A percentile compares a stretch with the other conserved stretches of the same genome.
Conservation (phyloP, 768 basidiomycete species). For the Mycena galericulata region DNA sequence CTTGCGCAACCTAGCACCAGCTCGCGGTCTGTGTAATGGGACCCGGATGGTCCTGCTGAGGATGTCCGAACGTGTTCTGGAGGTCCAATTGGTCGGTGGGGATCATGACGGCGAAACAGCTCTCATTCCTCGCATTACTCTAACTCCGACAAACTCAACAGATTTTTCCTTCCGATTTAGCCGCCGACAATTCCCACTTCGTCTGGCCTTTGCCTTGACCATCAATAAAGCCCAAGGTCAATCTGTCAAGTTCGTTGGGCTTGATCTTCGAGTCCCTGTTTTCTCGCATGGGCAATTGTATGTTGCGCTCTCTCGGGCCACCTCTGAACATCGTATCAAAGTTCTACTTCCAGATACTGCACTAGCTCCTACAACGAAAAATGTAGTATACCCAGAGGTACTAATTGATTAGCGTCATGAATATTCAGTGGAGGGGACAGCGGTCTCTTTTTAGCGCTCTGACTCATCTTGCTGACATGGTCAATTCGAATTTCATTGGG, state of each 20-base stretch:
- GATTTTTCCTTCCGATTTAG: slow-evolving; percentile 44
- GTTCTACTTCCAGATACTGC: background rate
- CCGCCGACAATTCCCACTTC: slow-evolving; percentile 57
- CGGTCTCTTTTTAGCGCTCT: too few species aligned
- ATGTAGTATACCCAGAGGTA: background rate
- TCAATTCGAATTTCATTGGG: too few species aligned
- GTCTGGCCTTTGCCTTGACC: slow-evolving; percentile 59
- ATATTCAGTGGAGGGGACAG: too few species aligned
- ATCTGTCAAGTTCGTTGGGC: background rate
- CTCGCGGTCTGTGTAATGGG: slow-evolving; percentile 53
- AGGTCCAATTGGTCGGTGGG: slow-evolving; percentile 50
- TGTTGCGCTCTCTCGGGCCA: background rate
- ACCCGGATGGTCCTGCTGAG: slow-evolving; percentile 43
- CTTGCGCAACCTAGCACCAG: slow-evolving; percentile 55
- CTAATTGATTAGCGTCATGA: background rate
- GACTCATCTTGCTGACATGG: too few species aligned
- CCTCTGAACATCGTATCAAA: background rate
- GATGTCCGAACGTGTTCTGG: slow-evolving; percentile 46
- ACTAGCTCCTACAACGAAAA: background rate
- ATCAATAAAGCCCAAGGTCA: slow-evolving; percentile 54
- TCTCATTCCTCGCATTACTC: slow-evolving; percentile 54
- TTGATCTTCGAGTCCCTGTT: background rate
- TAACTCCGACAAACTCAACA: slow-evolving; percentile 42
- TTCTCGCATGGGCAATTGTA: background rate
- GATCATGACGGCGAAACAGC: slow-evolving; percentile 48